Evolutionary conservation across 257 asterid species (phyloP).

Genomic region (Gentiana dahurica): DNA sequence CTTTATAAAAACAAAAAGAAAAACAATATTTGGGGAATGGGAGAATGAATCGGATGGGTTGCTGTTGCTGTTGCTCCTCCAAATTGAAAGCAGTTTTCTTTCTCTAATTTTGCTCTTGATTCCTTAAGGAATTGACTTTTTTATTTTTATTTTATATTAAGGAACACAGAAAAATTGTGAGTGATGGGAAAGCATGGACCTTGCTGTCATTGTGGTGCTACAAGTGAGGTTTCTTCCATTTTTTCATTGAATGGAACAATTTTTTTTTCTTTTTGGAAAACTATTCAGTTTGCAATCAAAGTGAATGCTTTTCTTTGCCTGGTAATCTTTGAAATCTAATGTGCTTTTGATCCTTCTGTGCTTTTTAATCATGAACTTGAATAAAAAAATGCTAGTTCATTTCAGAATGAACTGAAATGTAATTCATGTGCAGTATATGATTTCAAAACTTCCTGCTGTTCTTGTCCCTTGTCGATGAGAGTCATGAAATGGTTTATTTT

Average conservation of each 20-base stretch:
- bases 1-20: no score
- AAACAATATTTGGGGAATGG: no score
- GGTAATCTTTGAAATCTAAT: constrained; percentile 13
- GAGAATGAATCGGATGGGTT: no score
- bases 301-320: constrained; percentile 17
- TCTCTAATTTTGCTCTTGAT: constrained; percentile 19
- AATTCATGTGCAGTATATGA: constrained; percentile 20
- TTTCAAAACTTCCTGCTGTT: constrained; percentile 15
- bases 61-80: no score
- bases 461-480: constrained; percentile 6
- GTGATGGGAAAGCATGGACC: constrained; percentile 99
- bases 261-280: neutral
- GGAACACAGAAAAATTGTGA: constrained; percentile 21
- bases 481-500: neutral
- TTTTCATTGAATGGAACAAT: neutral
- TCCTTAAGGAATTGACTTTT: constrained; percentile 14
- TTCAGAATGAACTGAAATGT: constrained; percentile 13
- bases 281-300: constrained; percentile 6
- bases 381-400: constrained; percentile 19
- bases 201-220: constrained; percentile 99
- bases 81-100: constrained; percentile 16
- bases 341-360: constrained; percentile 22
- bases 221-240: constrained; percentile 68
- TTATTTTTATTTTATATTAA: constrained; percentile 15
- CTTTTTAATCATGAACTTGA: constrained; percentile 20